A percentile compares a stretch with the other conserved stretches of the same genome.
phyloP scores from a whole-genome alignment of 805 yeast genomes.

The Scheffersomyces stipitis region DNA sequence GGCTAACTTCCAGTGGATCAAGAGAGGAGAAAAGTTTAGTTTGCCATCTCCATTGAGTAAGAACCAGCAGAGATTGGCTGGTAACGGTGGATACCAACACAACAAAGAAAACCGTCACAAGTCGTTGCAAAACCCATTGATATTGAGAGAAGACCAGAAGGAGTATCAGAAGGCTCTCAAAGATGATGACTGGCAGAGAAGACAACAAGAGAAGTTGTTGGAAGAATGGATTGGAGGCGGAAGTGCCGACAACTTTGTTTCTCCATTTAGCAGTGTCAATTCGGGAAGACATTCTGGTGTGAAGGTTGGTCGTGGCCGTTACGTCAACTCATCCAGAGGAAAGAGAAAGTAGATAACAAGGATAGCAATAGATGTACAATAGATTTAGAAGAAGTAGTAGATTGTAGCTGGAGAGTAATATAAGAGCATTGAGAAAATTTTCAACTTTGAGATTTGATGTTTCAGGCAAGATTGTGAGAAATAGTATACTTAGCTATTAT shows the following conservation, averaged over 20 bases:
- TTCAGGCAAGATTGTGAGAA: too few species aligned
- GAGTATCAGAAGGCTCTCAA: conserved; percentile 88
- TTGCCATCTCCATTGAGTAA: conserved; percentile 87
- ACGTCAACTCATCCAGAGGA: conserved; percentile 63
- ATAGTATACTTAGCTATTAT: too few species aligned
- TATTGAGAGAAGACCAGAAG: conserved; percentile 87
- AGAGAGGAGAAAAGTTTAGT: conserved; percentile 79
- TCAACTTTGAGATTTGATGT: not conserved
- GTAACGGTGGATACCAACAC: conserved; percentile 80
- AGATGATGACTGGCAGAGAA: conserved; percentile 82
- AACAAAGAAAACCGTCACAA: conserved; percentile 59
- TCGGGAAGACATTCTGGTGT: conserved; percentile 57
- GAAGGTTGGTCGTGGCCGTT: conserved; percentile 81
- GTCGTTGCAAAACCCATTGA: conserved; percentile 48
- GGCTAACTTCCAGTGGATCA: conserved; percentile 90
- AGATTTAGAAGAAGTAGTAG: not conserved
- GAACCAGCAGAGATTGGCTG: conserved; percentile 65
- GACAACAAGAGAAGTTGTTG: conserved; percentile 80
- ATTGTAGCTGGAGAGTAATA: not conserved
- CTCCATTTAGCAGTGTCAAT: conserved; percentile 67
- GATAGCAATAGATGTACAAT: not conserved
- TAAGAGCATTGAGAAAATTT: not conserved
- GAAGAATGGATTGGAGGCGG: conserved; percentile 96
- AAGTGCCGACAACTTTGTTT: conserved; percentile 77
- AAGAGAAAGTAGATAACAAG: conserved; percentile 1